Evolutionary conservation across 1,284 basidiomycete genomes (phyloP).

Genomic region (Leccinum fallax): DNA sequence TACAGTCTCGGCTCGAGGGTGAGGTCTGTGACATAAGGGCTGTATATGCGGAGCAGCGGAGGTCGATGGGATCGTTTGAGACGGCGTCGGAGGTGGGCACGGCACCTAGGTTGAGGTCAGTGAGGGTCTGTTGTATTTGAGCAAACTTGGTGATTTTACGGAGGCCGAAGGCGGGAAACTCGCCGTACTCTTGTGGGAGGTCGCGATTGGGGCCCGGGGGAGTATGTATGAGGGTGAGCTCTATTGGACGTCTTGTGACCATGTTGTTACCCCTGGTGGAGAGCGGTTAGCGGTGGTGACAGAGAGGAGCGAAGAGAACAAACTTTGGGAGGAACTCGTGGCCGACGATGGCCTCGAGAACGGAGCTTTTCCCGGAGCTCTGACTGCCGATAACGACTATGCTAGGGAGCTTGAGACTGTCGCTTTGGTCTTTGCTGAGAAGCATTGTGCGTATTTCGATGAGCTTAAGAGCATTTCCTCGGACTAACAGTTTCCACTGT

Average conservation of each 20-base stretch:
- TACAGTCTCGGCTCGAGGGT: conserved; percentile 53
- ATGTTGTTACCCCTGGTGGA: conserved; percentile 90
- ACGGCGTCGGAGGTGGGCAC: conserved; percentile 89
- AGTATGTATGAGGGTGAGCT: conserved; percentile 95
- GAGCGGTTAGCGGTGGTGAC: conserved; percentile 13
- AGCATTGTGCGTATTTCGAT: conserved; percentile 96
- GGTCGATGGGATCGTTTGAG: conserved; percentile 93
- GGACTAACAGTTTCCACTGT: no score
- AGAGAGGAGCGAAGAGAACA: conserved; percentile 31
- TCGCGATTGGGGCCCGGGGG: conserved; percentile 55
- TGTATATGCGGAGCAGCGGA: conserved; percentile 78
- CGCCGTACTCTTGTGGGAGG: conserved; percentile 84
- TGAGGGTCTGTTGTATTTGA: conserved; percentile 89
- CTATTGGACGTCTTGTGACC: conserved; percentile 98
- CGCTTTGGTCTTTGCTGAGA: conserved; percentile 93
- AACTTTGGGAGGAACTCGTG: conserved; percentile 98
- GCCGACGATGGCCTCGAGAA: conserved; percentile 96
- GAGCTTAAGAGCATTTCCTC: conserved; percentile 55
- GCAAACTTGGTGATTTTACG: conserved; percentile 90
- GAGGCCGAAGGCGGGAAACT: conserved; percentile 89
- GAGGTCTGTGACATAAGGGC: conserved; percentile 93
- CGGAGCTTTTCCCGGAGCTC: conserved; percentile 97
- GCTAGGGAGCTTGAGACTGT: conserved; percentile 90
- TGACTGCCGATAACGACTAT: conserved; percentile 99
- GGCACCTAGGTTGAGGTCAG: conserved; percentile 88